Percentiles rank a stretch among this genome's conserved stretches.
Conservation (phyloP, 2,329 filamentous ascomycete species). For the Thermochaetoides dissita region DNA sequence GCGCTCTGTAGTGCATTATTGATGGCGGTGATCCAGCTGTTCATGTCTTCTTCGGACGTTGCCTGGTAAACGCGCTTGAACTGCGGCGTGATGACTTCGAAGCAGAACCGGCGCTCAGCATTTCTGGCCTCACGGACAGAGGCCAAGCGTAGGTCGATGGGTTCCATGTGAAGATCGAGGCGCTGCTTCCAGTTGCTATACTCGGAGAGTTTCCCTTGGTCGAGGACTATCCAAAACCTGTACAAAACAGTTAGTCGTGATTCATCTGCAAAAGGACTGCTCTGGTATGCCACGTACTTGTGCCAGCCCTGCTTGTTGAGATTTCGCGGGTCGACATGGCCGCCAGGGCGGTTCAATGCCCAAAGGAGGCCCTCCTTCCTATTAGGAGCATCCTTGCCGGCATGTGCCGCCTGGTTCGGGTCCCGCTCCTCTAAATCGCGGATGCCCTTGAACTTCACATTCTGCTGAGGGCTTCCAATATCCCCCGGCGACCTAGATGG, state of each 20-base stretch:
- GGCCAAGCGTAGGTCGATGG: conserved; percentile 91
- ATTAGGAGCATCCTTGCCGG: conserved; percentile 50
- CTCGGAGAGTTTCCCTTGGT: conserved; percentile 90
- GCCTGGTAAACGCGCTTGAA: conserved; percentile 96
- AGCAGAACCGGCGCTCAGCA: conserved; percentile 88
- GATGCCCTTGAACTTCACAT: conserved; percentile 71
- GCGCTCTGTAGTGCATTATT: conserved; percentile 96
- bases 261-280: too few relatives aligned
- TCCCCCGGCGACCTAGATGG: conserved; percentile 42
- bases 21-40: conserved; percentile 87
- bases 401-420: conserved; percentile 33
- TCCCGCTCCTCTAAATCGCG: conserved; percentile 83
- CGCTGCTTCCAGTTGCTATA: conserved; percentile 99
- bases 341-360: conserved; percentile 84
- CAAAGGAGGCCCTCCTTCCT: conserved; percentile 89
- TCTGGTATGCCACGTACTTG: conserved; percentile 50
- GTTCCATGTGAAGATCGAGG: conserved; percentile 92
- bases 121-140: conserved; percentile 92
- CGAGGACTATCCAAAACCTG: conserved; percentile 96
- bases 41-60: conserved; percentile 96
- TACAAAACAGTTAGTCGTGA: not conserved
- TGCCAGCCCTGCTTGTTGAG: conserved; percentile 98
- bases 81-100: conserved; percentile 93
- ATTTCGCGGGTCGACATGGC: conserved; percentile 87
- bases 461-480: conserved; percentile 37